Evolutionary conservation across 2,329 filamentous ascomycete species (phyloP).

Genomic region (Sclerotiophoma versabilis): DNA sequence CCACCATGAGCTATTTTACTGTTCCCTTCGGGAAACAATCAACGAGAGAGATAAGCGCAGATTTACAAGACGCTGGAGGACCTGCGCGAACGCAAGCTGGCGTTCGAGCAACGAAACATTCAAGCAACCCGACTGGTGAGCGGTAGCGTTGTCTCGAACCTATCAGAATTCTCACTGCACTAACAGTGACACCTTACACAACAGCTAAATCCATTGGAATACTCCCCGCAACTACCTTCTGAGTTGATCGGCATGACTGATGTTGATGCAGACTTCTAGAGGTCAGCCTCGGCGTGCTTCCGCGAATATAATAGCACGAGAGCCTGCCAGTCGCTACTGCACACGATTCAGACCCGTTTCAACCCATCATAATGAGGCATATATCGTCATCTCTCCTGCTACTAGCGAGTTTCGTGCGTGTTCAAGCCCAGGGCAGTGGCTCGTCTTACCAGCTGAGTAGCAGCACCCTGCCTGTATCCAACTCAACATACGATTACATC

Average conservation of each 20-base stretch:
- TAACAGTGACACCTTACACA: not conserved
- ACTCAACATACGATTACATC: constrained; percentile 52
- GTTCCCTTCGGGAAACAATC: too few relatives aligned
- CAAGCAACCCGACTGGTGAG: too few relatives aligned
- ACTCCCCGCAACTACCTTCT: not conserved
- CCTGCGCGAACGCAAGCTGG: too few relatives aligned
- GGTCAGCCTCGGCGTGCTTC: not conserved
- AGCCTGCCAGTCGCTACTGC: not conserved
- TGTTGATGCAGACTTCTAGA: not conserved
- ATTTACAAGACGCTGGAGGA: too few relatives aligned
- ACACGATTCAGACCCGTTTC: not conserved
- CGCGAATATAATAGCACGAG: not conserved
- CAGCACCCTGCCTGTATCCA: constrained; percentile 11
- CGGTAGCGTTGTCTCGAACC: too few relatives aligned
- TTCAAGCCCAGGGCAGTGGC: not conserved
- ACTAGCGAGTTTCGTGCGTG: not conserved
- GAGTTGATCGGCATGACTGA: not conserved
- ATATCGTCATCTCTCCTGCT: not conserved
- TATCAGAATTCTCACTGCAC: not conserved
- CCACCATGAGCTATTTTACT: too few relatives aligned
- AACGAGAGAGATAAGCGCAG: too few relatives aligned
- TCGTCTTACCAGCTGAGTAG: not conserved
- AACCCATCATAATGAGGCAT: not conserved
- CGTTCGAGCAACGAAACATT: too few relatives aligned
- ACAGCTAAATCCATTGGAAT: not conserved